Percentiles rank a stretch among this genome's conserved stretches.
Evolutionary conservation across 371 early-diverging fungal species (phyloP).

Genomic region (Choanephora cucurbitarum): DNA sequence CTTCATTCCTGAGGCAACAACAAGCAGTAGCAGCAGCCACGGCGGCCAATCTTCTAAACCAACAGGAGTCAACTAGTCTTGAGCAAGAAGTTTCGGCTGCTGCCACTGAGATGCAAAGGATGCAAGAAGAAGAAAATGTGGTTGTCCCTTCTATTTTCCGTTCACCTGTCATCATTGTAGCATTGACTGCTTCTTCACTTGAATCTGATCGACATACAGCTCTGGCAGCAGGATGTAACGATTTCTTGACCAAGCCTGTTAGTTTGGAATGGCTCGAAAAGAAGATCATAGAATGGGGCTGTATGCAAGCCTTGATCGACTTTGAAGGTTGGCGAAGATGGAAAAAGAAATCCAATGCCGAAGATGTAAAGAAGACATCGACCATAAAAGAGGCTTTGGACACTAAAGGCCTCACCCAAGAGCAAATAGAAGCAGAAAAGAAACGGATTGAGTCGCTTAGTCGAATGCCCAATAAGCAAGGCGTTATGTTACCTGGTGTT

Average conservation of each 20-base stretch:
- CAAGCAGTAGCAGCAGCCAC: slow-evolving; percentile 12
- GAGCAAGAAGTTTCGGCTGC: background rate
- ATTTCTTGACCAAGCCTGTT: slow-evolving; percentile 82
- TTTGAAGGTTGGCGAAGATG: slow-evolving; percentile 74
- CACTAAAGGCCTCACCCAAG: background rate
- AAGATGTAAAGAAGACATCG: slow-evolving; percentile 2
- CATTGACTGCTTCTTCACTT: slow-evolving; percentile 75
- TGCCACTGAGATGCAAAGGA: background rate
- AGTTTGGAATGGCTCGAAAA: slow-evolving; percentile 76
- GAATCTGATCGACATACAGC: slow-evolving; percentile 75
- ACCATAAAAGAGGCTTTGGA: background rate
- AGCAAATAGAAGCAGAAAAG: slow-evolving; percentile 17
- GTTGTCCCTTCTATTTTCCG: slow-evolving; percentile 41
- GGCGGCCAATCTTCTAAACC: background rate
- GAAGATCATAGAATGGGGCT: slow-evolving; percentile 87
- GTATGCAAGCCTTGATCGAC: slow-evolving; percentile 86
- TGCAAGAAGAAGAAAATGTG: slow-evolving; percentile 1
- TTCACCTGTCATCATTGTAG: slow-evolving; percentile 81
- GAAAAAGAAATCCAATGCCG: slow-evolving; percentile 32
- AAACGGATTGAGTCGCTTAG: slow-evolving; percentile 13
- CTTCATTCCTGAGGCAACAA: slow-evolving; percentile 19
- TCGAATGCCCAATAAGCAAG: slow-evolving; percentile 6
- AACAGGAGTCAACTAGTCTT: background rate
- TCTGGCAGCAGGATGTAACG: slow-evolving; percentile 82
- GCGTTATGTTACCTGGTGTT: slow-evolving; percentile 23